Conservation (phyloP, 2,329 filamentous ascomycete genomes). For the Diplodia intermedia region DNA sequence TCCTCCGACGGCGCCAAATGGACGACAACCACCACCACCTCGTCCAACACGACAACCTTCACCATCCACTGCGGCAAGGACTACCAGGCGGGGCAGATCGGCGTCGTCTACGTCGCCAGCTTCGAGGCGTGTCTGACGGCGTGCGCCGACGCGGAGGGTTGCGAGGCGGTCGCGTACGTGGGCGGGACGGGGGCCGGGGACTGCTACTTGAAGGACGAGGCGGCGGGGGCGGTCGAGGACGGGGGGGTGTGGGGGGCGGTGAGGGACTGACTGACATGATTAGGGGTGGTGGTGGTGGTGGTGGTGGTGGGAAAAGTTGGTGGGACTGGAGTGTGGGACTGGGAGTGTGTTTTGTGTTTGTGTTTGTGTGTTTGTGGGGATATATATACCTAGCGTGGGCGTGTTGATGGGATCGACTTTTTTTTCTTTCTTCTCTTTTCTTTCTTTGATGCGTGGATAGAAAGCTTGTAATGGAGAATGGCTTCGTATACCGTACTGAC, state of each 20-base stretch:
- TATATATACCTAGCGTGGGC: no score
- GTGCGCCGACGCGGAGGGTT: not conserved
- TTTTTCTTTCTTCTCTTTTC: no score
- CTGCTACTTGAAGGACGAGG: slow-evolving; percentile 7
- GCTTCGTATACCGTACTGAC: no score
- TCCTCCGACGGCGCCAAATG: not conserved
- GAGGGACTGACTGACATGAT: not conserved
- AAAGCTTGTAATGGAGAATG: no score
- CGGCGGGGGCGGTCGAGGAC: not conserved
- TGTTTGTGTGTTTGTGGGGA: no score
- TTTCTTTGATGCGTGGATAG: no score
- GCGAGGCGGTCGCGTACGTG: slow-evolving; percentile 11
- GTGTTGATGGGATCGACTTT: no score
- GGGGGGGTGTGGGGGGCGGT: slow-evolving; percentile 20
- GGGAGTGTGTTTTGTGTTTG: no score
- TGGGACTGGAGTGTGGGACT: no score
- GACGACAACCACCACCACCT: not conserved
- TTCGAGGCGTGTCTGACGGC: slow-evolving; percentile 4
- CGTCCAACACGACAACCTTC: not conserved
- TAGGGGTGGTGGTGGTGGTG: no score
- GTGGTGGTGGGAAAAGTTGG: no score
- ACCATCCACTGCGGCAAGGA: slow-evolving; percentile 21
- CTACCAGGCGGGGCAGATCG: slow-evolving; percentile 22
- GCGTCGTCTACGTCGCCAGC: not conserved
- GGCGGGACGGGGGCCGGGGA: not conserved